Evolutionary conservation across 2,329 filamentous ascomycete genomes (phyloP), one percentile per base, ranked within the genome.

Genomic region (Fusarium paranaense): DNA sequence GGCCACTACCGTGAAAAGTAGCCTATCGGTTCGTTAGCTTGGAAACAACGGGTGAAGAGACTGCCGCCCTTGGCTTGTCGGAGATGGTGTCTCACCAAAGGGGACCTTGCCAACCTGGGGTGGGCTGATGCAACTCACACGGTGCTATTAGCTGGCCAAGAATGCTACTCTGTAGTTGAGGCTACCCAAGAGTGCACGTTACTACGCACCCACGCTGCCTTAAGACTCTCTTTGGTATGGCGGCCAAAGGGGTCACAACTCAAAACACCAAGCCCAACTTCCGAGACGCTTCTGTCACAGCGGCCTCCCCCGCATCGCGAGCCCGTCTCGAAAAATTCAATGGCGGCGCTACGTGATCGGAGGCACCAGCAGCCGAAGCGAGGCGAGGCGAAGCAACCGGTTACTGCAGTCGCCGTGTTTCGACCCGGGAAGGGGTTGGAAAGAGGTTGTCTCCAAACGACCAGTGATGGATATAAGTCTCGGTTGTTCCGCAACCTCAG

Each of bases 241-340:
- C 33, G 42, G 30, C 56, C 16, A 38, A 60, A 62, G 70, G 69
- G 73, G 64, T 52, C 38, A 50, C 57, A 42, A 64, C 61, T 64
- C 66, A 72, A 73, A 71, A 77, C 72, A 70, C 76, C 79, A 76
- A 82, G 78, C 80, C 70, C 73, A 61, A 81, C 71, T 25, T 58
- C 67, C 81, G 81, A 81, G 81, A 83, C 82, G 77, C 66, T 63
- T 77, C 79, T 81, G 82, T 82, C 78, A 81, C 82, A 82, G 73
- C 72, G 66, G 38, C 67, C 66, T 71, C 71, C 71, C 72, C 72
- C 71, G 66, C 66, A 65, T 66, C 64, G 66, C 60, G 56, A 72
- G 27, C 30, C 40, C 37, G 74, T 73, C 75, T 72, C 73, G 67
- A 35, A 35, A 67, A 56, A 64, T 52, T 30, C 30, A 65, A 45